phyloP scores from a whole-genome alignment of 306 rosid genomes.

The Datisca glomerata region DNA sequence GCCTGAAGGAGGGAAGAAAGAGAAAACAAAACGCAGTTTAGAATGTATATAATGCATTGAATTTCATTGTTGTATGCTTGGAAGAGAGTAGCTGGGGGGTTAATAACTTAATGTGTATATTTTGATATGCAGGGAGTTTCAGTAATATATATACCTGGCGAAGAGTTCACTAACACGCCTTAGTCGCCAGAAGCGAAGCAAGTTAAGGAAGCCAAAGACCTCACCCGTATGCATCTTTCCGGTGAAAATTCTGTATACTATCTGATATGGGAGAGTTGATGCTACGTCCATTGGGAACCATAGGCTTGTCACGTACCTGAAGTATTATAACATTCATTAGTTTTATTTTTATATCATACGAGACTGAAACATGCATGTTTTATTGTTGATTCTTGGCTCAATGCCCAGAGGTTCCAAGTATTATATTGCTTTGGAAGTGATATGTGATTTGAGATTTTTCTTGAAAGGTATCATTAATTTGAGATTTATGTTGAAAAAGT shows the following conservation, averaged over 20 bases:
- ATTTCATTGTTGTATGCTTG: too few species aligned
- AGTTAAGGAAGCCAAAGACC: conserved; percentile 49
- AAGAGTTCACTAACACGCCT: conserved; percentile 66
- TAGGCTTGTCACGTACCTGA: conserved; percentile 51
- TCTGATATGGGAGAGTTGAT: conserved; percentile 62
- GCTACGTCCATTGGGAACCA: conserved; percentile 61
- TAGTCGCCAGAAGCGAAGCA: conserved; percentile 86
- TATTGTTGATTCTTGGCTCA: neutral
- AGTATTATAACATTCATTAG: neutral
- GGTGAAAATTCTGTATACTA: conserved; percentile 31
- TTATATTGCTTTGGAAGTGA: too few species aligned
- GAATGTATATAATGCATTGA: too few species aligned
- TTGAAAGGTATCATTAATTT: too few species aligned
- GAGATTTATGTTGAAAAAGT: too few species aligned
- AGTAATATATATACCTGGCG: conserved; percentile 54
- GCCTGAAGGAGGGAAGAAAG: too few species aligned
- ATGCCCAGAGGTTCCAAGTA: too few species aligned
- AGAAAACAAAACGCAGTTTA: too few species aligned
- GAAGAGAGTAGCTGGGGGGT: too few species aligned
- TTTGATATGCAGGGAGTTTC: neutral
- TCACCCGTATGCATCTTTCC: conserved; percentile 18
- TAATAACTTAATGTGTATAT: too few species aligned
- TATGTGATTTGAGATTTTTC: too few species aligned
- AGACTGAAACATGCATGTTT: neutral
- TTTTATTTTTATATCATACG: neutral